phyloP scores from a whole-genome alignment of 148 eudicot species.

The Silene latifolia region DNA sequence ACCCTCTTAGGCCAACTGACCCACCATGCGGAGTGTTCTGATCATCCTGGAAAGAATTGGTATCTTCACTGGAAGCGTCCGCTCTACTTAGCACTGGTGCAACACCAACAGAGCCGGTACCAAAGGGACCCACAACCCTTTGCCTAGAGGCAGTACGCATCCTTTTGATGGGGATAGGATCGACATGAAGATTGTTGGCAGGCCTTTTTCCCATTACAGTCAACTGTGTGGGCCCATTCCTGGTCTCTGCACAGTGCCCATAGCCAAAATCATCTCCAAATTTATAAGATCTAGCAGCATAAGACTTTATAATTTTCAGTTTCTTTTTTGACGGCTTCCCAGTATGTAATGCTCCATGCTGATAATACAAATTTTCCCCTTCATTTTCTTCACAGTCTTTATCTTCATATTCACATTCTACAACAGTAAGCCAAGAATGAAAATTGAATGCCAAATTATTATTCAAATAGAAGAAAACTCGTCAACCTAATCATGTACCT shows the following conservation, averaged over 20 bases:
- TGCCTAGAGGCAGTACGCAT: slow-evolving; percentile 86
- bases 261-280: slow-evolving; percentile 47
- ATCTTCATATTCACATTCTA: slow-evolving; percentile 52
- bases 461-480: slow-evolving; percentile 10
- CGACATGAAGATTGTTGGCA: slow-evolving; percentile 49
- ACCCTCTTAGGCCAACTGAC: slow-evolving; percentile 40
- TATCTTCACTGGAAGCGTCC: slow-evolving; percentile 89
- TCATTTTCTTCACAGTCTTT: slow-evolving; percentile 65
- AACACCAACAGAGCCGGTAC: slow-evolving; percentile 49
- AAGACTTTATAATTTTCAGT: slow-evolving; percentile 42
- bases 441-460: slow-evolving; percentile 1
- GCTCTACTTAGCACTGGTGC: slow-evolving; percentile 51
- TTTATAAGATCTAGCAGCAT: slow-evolving; percentile 46
- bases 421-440: slow-evolving; percentile 10
- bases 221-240: slow-evolving; percentile 43
- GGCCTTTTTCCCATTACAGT: slow-evolving; percentile 54
- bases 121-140: slow-evolving; percentile 62
- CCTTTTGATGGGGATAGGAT: slow-evolving; percentile 74
- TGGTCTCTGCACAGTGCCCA: slow-evolving; percentile 49
- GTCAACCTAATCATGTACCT: slow-evolving; percentile 40
- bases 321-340: slow-evolving; percentile 58
- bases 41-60: slow-evolving; percentile 86
- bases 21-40: slow-evolving; percentile 61
- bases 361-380: slow-evolving; percentile 51
- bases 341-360: slow-evolving; percentile 45